A percentile compares a stretch with the other conserved stretches of the same genome.
These are phyloP conservation scores for Epichloe sylvatica DNA, from an alignment of 2,329 filamentous ascomycete species.

Conservation along the genomic window DNA sequence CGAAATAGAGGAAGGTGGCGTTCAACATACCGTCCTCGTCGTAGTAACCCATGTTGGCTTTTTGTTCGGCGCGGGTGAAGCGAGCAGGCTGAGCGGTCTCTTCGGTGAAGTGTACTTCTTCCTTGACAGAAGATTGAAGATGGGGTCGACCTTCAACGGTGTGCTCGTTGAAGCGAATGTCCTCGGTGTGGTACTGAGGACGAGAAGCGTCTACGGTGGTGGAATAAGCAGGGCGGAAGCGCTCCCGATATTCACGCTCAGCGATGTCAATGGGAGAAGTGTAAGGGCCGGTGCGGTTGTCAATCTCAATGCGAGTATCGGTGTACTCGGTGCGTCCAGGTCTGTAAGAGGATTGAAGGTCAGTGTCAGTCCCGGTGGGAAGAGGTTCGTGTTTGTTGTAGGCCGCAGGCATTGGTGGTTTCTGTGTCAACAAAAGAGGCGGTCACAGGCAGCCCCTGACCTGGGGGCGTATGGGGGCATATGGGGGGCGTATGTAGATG, in stretches of 20 bases:
- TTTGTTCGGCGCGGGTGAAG: slow-evolving; percentile 26
- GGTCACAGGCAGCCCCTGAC: slow-evolving; percentile 10
- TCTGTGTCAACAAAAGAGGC: slow-evolving; percentile 13
- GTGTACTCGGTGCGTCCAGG: slow-evolving; percentile 34
- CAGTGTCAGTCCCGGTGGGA: slow-evolving; percentile 7
- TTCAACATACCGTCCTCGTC: slow-evolving; percentile 43
- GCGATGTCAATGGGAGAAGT: slow-evolving; percentile 45
- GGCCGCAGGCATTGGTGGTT: slow-evolving; percentile 4
- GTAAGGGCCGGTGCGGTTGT: slow-evolving; percentile 35
- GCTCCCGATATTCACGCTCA: slow-evolving; percentile 53
- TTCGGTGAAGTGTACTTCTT: slow-evolving; percentile 47
- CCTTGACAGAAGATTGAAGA: slow-evolving; percentile 33
- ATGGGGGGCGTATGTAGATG: slow-evolving; percentile 2
- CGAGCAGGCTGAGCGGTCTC: slow-evolving; percentile 49
- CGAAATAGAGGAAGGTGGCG: neutral
- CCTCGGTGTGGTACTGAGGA: slow-evolving; percentile 20
- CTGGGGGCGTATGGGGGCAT: slow-evolving; percentile 3
- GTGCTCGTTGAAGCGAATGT: slow-evolving; percentile 19
- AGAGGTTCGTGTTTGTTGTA: slow-evolving; percentile 14
- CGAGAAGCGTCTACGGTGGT: slow-evolving; percentile 21
- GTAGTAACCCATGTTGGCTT: slow-evolving; percentile 52
- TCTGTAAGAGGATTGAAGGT: slow-evolving; percentile 11
- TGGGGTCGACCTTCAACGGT: slow-evolving; percentile 22
- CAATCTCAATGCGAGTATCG: slow-evolving; percentile 53
- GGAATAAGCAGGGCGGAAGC: slow-evolving; percentile 38